A percentile compares a stretch with the other conserved stretches of the same genome.
Conservation (phyloP, 2,329 filamentous ascomycete species). For the Ascomycota sp. region DNA sequence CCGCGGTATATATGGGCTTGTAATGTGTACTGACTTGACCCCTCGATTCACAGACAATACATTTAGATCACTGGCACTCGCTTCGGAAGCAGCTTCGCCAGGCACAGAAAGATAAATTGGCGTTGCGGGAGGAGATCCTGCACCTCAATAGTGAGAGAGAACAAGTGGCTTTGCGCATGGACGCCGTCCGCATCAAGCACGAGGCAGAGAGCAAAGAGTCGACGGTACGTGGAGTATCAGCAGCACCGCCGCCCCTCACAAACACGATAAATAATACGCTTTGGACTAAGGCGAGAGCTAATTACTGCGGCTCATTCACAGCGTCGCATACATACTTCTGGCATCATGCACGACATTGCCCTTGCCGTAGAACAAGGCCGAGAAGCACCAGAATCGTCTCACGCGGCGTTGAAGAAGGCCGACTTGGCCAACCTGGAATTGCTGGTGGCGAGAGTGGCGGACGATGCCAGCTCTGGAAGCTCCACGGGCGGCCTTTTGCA, state of each 20-base stretch:
- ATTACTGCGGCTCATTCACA: conserved; percentile 2
- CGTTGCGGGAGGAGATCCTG: conserved; percentile 38
- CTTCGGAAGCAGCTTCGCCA: conserved; percentile 36
- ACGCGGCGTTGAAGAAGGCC: conserved; percentile 24
- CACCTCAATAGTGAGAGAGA: conserved; percentile 37
- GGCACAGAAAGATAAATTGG: conserved; percentile 34
- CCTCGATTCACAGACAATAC: conserved; percentile 31
- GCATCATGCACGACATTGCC: conserved; percentile 40
- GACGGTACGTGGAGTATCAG: conserved; percentile 26
- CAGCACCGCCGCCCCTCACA: no score
- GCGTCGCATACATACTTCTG: conserved; percentile 32
- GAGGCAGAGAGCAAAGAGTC: conserved; percentile 31
- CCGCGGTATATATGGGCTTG: no score
- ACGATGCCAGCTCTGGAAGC: conserved; percentile 28
- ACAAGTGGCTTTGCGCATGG: conserved; percentile 40
- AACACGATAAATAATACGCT: no score
- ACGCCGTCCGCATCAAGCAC: conserved; percentile 38
- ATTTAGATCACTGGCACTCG: conserved; percentile 36
- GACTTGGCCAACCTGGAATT: conserved; percentile 38
- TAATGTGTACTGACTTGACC: no score
- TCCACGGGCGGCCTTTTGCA: conserved; percentile 30
- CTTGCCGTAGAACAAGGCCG: conserved; percentile 31
- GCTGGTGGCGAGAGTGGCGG: conserved; percentile 30
- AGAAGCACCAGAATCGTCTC: conserved; percentile 24
- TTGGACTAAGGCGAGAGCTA: no score